A percentile compares a stretch with the other conserved stretches of the same genome.
Conservation (phyloP, 805 yeast species). For the Candida dajiaensis region DNA sequence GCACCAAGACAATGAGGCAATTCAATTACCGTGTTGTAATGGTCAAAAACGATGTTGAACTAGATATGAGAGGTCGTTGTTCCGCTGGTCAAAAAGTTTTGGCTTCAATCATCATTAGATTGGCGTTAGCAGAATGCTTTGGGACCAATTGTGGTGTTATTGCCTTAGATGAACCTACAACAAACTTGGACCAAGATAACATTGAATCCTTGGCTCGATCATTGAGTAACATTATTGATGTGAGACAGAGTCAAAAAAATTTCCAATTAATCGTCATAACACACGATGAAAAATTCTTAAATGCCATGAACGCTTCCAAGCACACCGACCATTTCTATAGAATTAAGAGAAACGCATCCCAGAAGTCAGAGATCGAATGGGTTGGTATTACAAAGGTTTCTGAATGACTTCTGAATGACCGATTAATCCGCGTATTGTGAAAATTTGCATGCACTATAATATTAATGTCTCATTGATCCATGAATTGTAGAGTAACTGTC, state of each 20-base stretch:
- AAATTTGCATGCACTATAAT: too few species aligned
- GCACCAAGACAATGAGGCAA: slow-evolving; percentile 44
- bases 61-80: slow-evolving; percentile 98
- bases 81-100: slow-evolving; percentile 97
- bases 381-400: slow-evolving; percentile 37
- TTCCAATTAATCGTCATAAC: slow-evolving; percentile 95
- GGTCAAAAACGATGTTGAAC: slow-evolving; percentile 85
- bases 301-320: slow-evolving; percentile 76
- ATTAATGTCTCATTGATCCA: slow-evolving; percentile 14
- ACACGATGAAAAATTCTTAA: slow-evolving; percentile 88
- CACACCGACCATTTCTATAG: slow-evolving; percentile 86
- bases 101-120: slow-evolving; percentile 84
- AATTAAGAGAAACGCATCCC: slow-evolving; percentile 73
- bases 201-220: slow-evolving; percentile 83
- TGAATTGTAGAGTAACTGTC: slow-evolving; percentile 27
- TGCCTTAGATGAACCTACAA: slow-evolving; percentile 96
- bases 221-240: slow-evolving; percentile 64
- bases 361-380: slow-evolving; percentile 70
- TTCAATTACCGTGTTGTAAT: slow-evolving; percentile 93
- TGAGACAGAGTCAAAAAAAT: slow-evolving; percentile 72
- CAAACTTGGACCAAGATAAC: slow-evolving; percentile 87
- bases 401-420: slow-evolving; percentile 18
- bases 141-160: slow-evolving; percentile 94
- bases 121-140: slow-evolving; percentile 93
- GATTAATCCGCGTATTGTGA: too few species aligned